These are phyloP conservation scores for Eremochloa ophiuroides DNA, from an alignment of 176 grass and related monocot species.

Conservation along the genomic window DNA sequence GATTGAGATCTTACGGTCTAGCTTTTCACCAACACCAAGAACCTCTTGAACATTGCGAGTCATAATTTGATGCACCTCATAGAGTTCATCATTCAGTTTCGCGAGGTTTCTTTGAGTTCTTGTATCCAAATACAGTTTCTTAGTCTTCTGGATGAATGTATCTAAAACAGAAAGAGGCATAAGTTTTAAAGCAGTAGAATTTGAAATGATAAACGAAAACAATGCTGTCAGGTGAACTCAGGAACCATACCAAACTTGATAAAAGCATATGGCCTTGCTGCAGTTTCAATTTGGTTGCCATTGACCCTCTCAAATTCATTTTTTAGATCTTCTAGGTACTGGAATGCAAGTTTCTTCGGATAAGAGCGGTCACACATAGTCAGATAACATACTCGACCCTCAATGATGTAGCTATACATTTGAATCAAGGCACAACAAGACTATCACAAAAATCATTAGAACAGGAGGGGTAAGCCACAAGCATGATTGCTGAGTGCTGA, in stretches of 20 bases:
- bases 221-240: constrained; percentile 8
- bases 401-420: constrained; percentile 87
- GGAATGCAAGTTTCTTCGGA: constrained; percentile 97
- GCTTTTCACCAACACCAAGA: constrained; percentile 94
- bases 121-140: constrained; percentile 93
- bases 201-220: neutral
- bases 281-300: constrained; percentile 94
- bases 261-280: constrained; percentile 90
- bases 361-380: constrained; percentile 97
- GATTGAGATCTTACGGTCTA: constrained; percentile 69
- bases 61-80: constrained; percentile 97
- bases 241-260: constrained; percentile 86
- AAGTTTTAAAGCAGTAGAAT: constrained; percentile 15
- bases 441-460: neutral
- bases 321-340: constrained; percentile 94
- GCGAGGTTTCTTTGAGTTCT: constrained; percentile 89
- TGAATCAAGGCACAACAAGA: constrained; percentile 26
- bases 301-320: constrained; percentile 97
- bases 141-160: constrained; percentile 99
- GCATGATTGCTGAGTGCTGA: neutral
- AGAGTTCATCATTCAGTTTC: constrained; percentile 94
- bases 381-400: constrained; percentile 86
- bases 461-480: neutral
- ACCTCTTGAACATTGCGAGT: constrained; percentile 97
- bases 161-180: constrained; percentile 41